Conservation (phyloP, 2,329 filamentous ascomycete species). For the Fusarium ambrosium region DNA sequence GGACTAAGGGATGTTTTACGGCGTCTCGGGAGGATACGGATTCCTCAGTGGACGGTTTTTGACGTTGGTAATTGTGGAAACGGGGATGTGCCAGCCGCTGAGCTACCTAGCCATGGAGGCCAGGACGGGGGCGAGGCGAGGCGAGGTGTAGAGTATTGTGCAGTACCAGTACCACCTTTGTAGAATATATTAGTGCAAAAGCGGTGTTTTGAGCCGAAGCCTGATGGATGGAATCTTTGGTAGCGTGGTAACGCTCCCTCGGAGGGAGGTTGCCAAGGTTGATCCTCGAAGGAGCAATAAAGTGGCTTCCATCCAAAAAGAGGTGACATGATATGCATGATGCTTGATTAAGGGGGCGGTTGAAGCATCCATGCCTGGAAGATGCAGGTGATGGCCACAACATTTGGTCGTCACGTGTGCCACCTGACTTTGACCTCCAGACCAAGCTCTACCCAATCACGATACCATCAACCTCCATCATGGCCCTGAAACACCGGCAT, state of each 20-base stretch:
- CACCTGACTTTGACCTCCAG: slow-evolving; percentile 1
- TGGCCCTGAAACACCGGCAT: not conserved
- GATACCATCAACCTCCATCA: slow-evolving; percentile 1
- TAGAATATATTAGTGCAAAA: slow-evolving; percentile 39
- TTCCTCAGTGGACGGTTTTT: slow-evolving; percentile 44
- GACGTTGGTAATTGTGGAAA: slow-evolving; percentile 41
- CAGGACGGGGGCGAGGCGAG: not conserved
- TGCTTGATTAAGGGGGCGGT: not conserved
- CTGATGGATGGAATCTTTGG: not conserved
- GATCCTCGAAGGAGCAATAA: not conserved
- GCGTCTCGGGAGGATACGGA: slow-evolving; percentile 46
- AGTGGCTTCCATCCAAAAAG: not conserved
- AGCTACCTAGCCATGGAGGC: not conserved
- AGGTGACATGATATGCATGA: slow-evolving; percentile 7
- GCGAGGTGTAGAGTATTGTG: slow-evolving; percentile 36
- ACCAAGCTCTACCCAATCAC: not conserved
- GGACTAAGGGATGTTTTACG: slow-evolving; percentile 39
- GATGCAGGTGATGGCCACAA: slow-evolving; percentile 8
- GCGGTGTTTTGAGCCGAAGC: slow-evolving; percentile 6
- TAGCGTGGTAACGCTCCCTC: not conserved
- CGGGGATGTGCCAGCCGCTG: not conserved
- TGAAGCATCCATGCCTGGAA: not conserved
- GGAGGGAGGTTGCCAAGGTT: slow-evolving; percentile 2
- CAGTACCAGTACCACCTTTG: slow-evolving; percentile 36
- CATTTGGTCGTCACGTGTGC: slow-evolving; percentile 31